Percentiles rank a stretch among this genome's conserved stretches.
These are phyloP conservation scores for Chaetothyriales sp. DNA, from an alignment of 2,329 filamentous ascomycete genomes.

Conservation along the genomic window DNA sequence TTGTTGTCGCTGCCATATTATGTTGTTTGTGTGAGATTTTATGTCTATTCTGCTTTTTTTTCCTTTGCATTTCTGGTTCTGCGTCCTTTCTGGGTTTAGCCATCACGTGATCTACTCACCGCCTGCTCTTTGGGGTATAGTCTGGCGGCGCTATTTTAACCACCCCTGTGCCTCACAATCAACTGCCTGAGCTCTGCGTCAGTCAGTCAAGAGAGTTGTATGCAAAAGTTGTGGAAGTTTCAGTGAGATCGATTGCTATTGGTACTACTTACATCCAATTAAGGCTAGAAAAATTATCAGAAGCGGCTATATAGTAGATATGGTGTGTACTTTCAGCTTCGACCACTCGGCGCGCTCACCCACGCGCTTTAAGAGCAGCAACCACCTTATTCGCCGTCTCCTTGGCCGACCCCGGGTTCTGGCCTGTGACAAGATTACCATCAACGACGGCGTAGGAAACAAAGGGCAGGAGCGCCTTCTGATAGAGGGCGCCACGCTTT, in stretches of 20 bases:
- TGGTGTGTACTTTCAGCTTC: no score
- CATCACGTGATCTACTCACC: neutral
- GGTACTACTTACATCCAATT: neutral
- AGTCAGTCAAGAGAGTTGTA: neutral
- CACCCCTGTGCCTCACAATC: no score
- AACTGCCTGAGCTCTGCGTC: neutral
- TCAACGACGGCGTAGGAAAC: slow-evolving; percentile 8
- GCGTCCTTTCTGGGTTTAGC: neutral
- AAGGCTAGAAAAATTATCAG: neutral
- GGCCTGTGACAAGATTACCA: slow-evolving; percentile 7
- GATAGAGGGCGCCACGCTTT: neutral
- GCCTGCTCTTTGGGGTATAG: neutral
- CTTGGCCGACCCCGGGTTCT: slow-evolving; percentile 9
- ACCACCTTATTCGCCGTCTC: slow-evolving; percentile 10
- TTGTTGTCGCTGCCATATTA: neutral
- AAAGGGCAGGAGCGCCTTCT: neutral
- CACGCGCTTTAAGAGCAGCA: slow-evolving; percentile 1
- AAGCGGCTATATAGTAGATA: no score
- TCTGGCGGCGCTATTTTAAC: no score
- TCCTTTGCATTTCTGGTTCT: neutral
- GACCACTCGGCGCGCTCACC: no score
- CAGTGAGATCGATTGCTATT: neutral
- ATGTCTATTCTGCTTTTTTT: neutral
- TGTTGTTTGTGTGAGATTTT: neutral
- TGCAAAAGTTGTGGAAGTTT: neutral